A percentile compares a stretch with the other conserved stretches of the same genome.
Evolutionary conservation across 2,329 filamentous ascomycete genomes (phyloP).

Genomic region (Zymoseptoria crescenta): DNA sequence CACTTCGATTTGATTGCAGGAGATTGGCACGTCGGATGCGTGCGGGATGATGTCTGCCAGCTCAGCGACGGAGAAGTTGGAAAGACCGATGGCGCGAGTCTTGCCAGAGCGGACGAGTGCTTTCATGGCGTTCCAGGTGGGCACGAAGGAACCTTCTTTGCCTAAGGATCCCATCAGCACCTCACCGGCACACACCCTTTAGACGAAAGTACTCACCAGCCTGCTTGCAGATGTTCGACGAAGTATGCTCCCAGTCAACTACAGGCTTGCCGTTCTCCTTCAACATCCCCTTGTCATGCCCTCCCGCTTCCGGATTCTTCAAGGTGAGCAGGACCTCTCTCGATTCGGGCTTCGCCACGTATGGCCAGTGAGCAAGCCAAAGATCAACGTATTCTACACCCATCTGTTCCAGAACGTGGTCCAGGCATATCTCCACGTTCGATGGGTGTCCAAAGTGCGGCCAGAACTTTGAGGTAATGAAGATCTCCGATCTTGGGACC

Average conservation of each 20-base stretch:
- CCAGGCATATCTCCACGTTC: conserved; percentile 25
- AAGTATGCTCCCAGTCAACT: conserved; percentile 18
- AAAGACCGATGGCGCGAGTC: conserved; percentile 24
- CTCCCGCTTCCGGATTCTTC: conserved; percentile 4
- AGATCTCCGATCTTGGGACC: conserved; percentile 21
- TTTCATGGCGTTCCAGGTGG: conserved; percentile 26
- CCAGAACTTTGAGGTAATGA: conserved; percentile 14
- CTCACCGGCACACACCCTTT: too few relatives aligned
- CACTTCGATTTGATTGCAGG: conserved; percentile 26
- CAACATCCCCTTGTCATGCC: conserved; percentile 9
- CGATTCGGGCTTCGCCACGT: conserved; percentile 13
- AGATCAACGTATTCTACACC: conserved; percentile 37
- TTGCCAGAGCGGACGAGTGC: conserved; percentile 21
- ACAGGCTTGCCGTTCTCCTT: conserved; percentile 10
- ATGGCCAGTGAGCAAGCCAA: conserved; percentile 38
- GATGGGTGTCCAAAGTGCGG: conserved; percentile 18
- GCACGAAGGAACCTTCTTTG: conserved; percentile 20
- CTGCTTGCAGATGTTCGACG: conserved; percentile 12
- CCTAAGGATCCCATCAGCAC: not conserved
- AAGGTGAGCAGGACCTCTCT: conserved; percentile 7
- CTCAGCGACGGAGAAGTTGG: conserved; percentile 26
- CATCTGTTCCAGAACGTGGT: conserved; percentile 33
- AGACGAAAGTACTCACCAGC: not conserved
- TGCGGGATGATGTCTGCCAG: conserved; percentile 21
- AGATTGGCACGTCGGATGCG: conserved; percentile 17